Evolutionary conservation across 148 eudicot genomes (phyloP), one percentile per base, ranked within the genome.

Genomic region (Fagopyrum tataricum): DNA sequence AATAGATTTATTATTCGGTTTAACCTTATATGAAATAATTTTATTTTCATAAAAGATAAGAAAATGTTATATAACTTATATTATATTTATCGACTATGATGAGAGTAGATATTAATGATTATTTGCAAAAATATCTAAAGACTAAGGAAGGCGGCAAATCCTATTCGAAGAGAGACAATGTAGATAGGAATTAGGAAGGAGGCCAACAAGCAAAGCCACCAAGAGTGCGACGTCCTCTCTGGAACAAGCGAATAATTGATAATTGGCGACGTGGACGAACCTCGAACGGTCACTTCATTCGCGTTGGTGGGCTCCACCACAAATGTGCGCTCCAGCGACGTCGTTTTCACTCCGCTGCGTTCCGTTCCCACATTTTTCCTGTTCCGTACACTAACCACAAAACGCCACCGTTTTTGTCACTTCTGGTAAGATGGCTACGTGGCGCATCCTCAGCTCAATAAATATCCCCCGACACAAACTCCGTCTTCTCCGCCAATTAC

Each of bases 211-310:
- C 58, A 52, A 52, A n/a, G 9, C 58, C 61, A 20, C 61, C 2
- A 20, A 11, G 66, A 59, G 66, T 59, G 66, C 66, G 66, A 59
- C 66, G 37, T 59, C 66, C 66, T 59, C 40, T 24, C 21, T 17
- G 8, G 21, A 48, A 14, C 17, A 48, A 52, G 23, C 58, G 20
- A 17, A 52, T 17, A 4, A 52, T 52, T 52, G 20, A 17, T 52
- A 1, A 6, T 20, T 5, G 61, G 66, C 20, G 3, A 59, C 66
- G 66, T 59, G 66, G 66, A 59, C 6, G 39, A 59, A 12, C 15
- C 39, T 59, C 6, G 39, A 59, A 23, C 58, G 58, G 18, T 52
- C 58, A 52, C 6, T 52, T 52, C 66, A 59, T 39, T 59, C 37
- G 39, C 61, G 26, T 12, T 3, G 20, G 26, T 55, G 12, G 61